Base-by-base conservation (phyloP, 345 rosid genomes). In the Brassica nigra region DNA sequence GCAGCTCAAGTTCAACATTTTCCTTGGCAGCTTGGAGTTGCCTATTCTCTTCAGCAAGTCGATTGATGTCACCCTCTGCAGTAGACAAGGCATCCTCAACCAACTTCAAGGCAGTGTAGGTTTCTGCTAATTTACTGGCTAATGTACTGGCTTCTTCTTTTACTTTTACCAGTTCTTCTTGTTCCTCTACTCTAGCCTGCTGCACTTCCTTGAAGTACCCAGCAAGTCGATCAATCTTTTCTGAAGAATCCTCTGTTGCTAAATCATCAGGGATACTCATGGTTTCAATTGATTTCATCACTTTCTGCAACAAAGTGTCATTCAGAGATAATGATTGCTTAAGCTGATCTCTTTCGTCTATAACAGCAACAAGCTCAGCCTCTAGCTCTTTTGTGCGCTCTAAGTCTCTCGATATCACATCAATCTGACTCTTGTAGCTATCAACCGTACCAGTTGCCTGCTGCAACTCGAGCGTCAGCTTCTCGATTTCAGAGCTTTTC, bases 201-300 rank as follows among this genome's bases (percentile, higher is more conserved):
- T 86, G 86, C 74, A 86, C 83, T 80, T 90, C 89, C 66, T 73
- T 81, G 28, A 94, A 59, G 86, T 84, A 89, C 64, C 70, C 85
- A 29, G 79, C 84, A 85, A 94, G 86, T 87, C 86, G 86, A 68
- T 86, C 88, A 67, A 90, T 81, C 86, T 89, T 92, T 78, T 85
- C 88, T 2, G 86, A 62, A 34, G 92, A 89, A 70, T 90, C 92
- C 69, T 81, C 78, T 80, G 81, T 82, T 67, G 30, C 80, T 68
- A 75, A 73, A 75, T 85, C 85, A 52, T 75, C 81, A 55, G 97
- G 95, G 85, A 88, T 68, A 66, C 73, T 65, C 29, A 92, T 70
- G 9, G 29, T 77, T 62, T 90, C 97, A 81, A 87, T 65, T 3
- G 90, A 81, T 75, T 85, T 86, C 33, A 87, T 77, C 37, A 90